A percentile compares a stretch with the other conserved stretches of the same genome.
phyloP scores from a whole-genome alignment of 352 stramenopile species.

The Pythium inflatum region DNA sequence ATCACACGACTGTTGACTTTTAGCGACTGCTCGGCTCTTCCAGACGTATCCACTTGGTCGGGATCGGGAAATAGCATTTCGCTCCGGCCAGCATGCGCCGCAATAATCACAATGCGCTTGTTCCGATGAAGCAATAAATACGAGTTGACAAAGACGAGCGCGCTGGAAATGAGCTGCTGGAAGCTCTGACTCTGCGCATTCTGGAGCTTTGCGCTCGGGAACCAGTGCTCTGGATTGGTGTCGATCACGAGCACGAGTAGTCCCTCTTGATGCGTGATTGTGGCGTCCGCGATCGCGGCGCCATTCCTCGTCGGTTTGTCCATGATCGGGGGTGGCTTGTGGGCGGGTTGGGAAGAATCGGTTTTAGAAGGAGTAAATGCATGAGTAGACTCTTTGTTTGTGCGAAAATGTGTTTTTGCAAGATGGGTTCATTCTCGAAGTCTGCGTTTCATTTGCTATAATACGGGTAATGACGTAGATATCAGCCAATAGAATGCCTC shows the following conservation, averaged over 20 bases:
- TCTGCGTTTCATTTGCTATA: no score
- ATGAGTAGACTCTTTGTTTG: no score
- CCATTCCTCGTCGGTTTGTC: neutral
- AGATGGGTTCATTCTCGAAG: no score
- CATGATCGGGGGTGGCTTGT: no score
- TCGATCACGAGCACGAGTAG: conserved; percentile 82
- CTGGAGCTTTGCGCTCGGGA: conserved; percentile 41
- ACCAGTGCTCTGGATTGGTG: conserved; percentile 81
- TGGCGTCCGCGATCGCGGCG: conserved; percentile 14
- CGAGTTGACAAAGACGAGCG: conserved; percentile 86
- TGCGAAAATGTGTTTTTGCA: no score
- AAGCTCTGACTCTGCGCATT: conserved; percentile 40
- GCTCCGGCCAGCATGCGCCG: conserved; percentile 68
- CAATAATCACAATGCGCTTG: conserved; percentile 86
- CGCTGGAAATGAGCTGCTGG: conserved; percentile 75
- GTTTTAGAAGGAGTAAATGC: no score
- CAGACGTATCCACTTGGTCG: conserved; percentile 65
- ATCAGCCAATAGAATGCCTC: no score
- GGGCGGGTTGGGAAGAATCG: no score
- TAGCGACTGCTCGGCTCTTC: conserved; percentile 67
- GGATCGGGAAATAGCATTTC: conserved; percentile 80
- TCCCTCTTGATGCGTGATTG: conserved; percentile 41
- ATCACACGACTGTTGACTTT: conserved; percentile 78
- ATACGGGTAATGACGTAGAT: no score
- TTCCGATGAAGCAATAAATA: conserved; percentile 86